Percentiles rank a stretch among this genome's conserved stretches.
These are phyloP conservation scores for Fomitopsis serialis DNA, from an alignment of 768 basidiomycete genomes.

Conservation along the genomic window DNA sequence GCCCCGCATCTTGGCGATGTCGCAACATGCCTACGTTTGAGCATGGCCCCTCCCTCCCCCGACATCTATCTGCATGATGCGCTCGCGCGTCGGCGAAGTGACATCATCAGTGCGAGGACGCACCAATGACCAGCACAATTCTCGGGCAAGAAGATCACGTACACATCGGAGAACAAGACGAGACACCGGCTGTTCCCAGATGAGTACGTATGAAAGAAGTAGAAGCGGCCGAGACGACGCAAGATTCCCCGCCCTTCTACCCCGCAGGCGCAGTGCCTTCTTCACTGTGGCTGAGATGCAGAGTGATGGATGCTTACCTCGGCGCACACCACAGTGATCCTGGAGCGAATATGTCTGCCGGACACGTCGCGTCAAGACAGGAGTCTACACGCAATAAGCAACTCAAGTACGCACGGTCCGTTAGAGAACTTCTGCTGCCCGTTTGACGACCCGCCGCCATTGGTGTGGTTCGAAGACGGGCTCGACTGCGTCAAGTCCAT, in stretches of 20 bases:
- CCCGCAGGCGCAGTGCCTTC: too few relatives aligned
- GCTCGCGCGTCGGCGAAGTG: too few relatives aligned
- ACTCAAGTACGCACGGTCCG: slow-evolving; percentile 22
- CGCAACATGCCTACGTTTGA: too few relatives aligned
- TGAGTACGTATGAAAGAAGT: background rate
- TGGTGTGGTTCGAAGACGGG: background rate
- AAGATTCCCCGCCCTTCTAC: too few relatives aligned
- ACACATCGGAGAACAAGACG: background rate
- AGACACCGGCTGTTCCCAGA: background rate
- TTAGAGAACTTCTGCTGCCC: slow-evolving; percentile 22
- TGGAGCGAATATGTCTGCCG: slow-evolving; percentile 61
- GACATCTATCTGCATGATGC: too few relatives aligned
- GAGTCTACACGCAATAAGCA: slow-evolving; percentile 1
- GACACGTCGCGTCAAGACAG: slow-evolving; percentile 6
- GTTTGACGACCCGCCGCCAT: background rate
- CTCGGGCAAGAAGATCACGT: too few relatives aligned
- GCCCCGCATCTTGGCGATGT: too few relatives aligned
- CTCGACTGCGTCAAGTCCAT: background rate
- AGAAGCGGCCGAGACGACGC: too few relatives aligned
- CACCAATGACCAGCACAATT: too few relatives aligned
- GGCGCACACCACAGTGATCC: slow-evolving; percentile 77
- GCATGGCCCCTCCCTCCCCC: too few relatives aligned
- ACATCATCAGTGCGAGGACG: too few relatives aligned
- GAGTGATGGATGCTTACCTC: slow-evolving; percentile 43
- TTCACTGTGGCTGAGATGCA: background rate